Base-by-base conservation (phyloP, 768 basidiomycete genomes). In the Trametes cubensis region DNA sequence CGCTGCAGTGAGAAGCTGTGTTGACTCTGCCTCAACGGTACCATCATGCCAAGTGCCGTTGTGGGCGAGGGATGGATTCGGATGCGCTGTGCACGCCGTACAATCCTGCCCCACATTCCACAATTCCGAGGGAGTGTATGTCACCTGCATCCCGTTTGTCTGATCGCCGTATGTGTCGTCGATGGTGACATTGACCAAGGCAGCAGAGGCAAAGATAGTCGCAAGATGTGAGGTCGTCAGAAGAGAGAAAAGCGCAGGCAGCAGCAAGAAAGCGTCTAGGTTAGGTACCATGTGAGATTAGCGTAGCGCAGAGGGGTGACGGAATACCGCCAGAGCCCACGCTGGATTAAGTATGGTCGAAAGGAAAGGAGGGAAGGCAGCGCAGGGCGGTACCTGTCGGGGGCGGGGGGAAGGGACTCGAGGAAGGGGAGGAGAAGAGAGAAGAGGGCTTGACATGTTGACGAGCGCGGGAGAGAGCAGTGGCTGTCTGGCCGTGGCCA, bases 151-250 rank as follows among this genome's bases (percentile, higher is more conserved):
- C 26, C 77, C 72, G 41, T 75, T 76, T 21, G 57, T 20, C 17
- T 68, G 60, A 63, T 78, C 73, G 39, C 74, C 73, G 26, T 66
- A 63, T 40, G 72, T 72, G 66, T 80, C 79, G 72, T 82, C 80
- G 40, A 82, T 73, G 5, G 80, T 80, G 30, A 76, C 66, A 59
- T 81, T 80, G 25, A 74, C 67, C 26, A 75, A 68, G 18, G 63
- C 50, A 15, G 68, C 69, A 23, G 60, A 57, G 20, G 58, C 58
- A 20, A 6, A 51, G 44, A 52, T n/a, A 23, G 26, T 15, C 14
- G 54, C 55, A 46, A 44, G 28, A 26, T 45, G 46, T 40, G 45
- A 54, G 28, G 53, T 25, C 18, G 62, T 23, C 26, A 28, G 38
- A 18, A 45, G 30, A 3, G 46, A 39, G 25, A 58, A 40, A 21